Evolutionary conservation across 768 basidiomycete genomes (phyloP), one percentile per base, ranked within the genome.

Genomic region (Cystobasidium onofrii): DNA sequence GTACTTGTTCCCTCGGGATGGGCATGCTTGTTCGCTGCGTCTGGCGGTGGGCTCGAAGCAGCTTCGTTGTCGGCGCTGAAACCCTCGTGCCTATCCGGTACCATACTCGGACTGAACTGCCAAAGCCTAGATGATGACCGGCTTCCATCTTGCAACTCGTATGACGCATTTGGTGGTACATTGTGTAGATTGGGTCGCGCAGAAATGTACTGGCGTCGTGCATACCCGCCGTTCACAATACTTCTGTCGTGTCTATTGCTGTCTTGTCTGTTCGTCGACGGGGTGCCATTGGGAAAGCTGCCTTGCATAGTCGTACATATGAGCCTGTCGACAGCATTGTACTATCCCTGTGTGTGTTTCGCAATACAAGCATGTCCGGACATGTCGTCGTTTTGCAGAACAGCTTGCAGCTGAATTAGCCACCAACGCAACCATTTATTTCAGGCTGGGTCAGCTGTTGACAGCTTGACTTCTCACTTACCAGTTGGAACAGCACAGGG

Each of bases 1-100:
- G 65, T 50, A 54, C 65, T 67, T 9, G 18, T 67, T 25, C 44
- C 65, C 10, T 67, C 17, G 13, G 65, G 65, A 3, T 43, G 63
- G 23, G 23, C 7, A 15, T 1, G 27, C 7, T 23, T 15, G 41
- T 64, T 64, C 31, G 39, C 31, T 10, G 36, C 33, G 20, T 29
- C 33, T 60, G 33, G 33, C 13, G 57, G 25, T 3, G 57, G 25
- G 57, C 33, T 60, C 33, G 29, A 4, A 60, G 57, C 57, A 50
- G 39, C 7, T 12, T 41, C 63, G 41, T 41, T 17, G 27, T 34
- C 25, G 15, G 3, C 27, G 41, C 31, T 34, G 63, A 50, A 50
- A 12, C 10, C 46, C 10, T 50, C 46, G 46, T 50, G 18, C 46
- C 46, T 17, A 50, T n/a, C 18, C 15, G 4, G 20, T 20, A 20